Conservation (phyloP, 441 rosid species). For the Theobroma grandiflorum region DNA sequence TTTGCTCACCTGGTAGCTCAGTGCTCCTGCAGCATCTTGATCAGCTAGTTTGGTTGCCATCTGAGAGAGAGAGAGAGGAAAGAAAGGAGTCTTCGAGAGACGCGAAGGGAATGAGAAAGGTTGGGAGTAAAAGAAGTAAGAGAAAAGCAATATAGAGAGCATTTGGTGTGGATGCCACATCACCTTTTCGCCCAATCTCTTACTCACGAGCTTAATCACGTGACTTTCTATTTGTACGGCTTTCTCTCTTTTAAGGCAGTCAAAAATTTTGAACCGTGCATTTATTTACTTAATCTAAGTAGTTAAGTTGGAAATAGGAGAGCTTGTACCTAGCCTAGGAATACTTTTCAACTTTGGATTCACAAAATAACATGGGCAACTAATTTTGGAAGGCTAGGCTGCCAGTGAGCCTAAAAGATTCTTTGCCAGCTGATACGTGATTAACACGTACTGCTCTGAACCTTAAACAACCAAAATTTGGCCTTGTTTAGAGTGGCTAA, state of each 20-base stretch:
- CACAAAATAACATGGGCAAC: too few species aligned
- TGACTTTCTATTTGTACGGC: not conserved
- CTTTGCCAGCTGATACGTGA: too few species aligned
- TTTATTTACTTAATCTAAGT: not conserved
- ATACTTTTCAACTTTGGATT: too few species aligned
- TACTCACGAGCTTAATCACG: slow-evolving; percentile 10
- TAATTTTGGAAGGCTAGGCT: too few species aligned
- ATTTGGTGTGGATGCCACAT: slow-evolving; percentile 41
- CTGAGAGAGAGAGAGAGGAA: slow-evolving; percentile 3
- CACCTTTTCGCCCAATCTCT: slow-evolving; percentile 6
- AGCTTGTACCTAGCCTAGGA: too few species aligned
- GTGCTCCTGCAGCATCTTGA: slow-evolving; percentile 35
- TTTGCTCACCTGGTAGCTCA: slow-evolving; percentile 54
- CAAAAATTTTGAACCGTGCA: not conserved
- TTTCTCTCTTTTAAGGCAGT: not conserved
- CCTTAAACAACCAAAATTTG: not conserved
- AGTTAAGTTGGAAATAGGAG: too few species aligned
- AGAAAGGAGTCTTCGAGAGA: not conserved
- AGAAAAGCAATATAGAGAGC: not conserved
- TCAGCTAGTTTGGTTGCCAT: slow-evolving; percentile 57
- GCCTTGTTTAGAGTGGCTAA: not conserved
- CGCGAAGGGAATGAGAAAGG: slow-evolving; percentile 1
- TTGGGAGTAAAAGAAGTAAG: not conserved
- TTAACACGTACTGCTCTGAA: too few species aligned
- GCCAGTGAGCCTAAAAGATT: too few species aligned